phyloP scores from a whole-genome alignment of 257 asterid species.

The Capsicum chinense region DNA sequence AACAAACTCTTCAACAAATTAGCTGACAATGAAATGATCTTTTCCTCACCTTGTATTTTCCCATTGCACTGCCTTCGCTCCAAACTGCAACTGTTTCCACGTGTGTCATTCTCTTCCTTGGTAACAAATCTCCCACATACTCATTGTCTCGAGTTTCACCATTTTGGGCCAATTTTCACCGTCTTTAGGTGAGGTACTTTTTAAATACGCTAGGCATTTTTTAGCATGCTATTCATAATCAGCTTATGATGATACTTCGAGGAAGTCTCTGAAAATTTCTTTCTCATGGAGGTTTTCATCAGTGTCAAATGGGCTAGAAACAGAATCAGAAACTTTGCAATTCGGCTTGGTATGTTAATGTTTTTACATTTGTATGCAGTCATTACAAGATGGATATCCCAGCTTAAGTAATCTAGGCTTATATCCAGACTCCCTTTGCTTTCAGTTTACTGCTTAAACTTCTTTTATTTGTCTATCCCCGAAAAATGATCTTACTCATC shows the following conservation, averaged over 20 bases:
- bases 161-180: background rate
- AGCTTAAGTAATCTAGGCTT: background rate
- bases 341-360: background rate
- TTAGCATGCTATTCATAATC: background rate
- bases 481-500: background rate
- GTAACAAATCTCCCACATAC: background rate
- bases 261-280: background rate
- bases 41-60: background rate
- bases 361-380: background rate
- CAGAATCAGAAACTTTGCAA: background rate
- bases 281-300: background rate
- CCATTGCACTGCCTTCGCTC: background rate
- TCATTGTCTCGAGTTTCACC: background rate
- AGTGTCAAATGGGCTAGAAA: background rate
- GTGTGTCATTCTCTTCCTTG: background rate
- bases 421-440: background rate
- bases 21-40: background rate
- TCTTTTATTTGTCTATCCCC: background rate
- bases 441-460: background rate
- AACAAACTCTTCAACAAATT: background rate
- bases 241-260: background rate
- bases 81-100: background rate
- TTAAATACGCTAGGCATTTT: background rate
- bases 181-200: background rate
- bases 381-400: conserved; percentile 1